These are phyloP conservation scores for Populus trichocarpa DNA, from an alignment of 441 rosid species.

Conservation along the genomic window DNA sequence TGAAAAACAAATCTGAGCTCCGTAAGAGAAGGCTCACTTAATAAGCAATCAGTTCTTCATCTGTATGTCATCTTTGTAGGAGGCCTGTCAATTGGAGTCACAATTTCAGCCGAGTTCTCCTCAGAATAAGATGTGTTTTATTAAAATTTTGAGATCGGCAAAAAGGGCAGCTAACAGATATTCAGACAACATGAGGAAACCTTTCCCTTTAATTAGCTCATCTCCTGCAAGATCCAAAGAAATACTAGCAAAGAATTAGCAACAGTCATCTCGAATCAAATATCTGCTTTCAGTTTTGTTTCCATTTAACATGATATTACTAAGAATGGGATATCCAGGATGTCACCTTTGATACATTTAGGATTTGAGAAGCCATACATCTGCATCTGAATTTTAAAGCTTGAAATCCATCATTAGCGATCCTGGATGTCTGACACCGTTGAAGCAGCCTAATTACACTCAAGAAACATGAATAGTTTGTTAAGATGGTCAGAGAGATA, in stretches of 20 bases:
- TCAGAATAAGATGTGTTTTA: not conserved
- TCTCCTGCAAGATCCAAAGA: not conserved
- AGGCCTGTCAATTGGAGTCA: not conserved
- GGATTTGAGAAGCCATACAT: no score
- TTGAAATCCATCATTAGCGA: no score
- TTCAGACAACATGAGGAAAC: not conserved
- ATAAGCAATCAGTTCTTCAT: not conserved
- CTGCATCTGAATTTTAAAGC: no score
- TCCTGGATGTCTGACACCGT: no score
- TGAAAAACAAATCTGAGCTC: not conserved
- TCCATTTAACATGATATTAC: not conserved
- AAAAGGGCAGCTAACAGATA: not conserved
- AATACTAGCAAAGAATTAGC: not conserved
- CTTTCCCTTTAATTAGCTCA: not conserved
- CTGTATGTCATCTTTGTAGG: not conserved
- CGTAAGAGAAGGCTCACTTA: not conserved
- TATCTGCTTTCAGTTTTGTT: not conserved
- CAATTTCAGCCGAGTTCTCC: not conserved
- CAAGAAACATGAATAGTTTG: no score
- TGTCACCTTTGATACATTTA: no score
- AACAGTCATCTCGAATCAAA: not conserved
- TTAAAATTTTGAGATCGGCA: not conserved
- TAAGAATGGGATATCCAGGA: not conserved
- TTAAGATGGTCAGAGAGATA: no score
- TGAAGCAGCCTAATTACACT: no score